Evolutionary conservation across 2,329 filamentous ascomycete genomes (phyloP).

Genomic region (Alternaria brassicae): DNA sequence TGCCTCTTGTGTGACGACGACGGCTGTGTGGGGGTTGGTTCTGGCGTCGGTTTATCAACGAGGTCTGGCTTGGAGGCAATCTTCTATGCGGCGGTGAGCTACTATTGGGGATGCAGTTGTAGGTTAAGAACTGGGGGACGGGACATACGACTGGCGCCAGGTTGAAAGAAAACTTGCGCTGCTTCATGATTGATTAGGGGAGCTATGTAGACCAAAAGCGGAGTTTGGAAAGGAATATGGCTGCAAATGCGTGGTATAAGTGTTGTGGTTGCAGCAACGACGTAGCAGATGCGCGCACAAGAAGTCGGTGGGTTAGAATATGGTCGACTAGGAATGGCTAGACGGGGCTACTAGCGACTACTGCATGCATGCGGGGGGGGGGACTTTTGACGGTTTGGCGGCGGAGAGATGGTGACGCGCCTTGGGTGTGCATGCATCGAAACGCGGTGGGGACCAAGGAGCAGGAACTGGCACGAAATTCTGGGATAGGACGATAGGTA

Average conservation of each 20-base stretch:
- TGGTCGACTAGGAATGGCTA: constrained; percentile 17
- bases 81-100: constrained; percentile 36
- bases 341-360: constrained; percentile 9
- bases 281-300: constrained; percentile 1
- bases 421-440: background rate
- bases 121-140: background rate
- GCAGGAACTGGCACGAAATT: background rate
- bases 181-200: constrained; percentile 38
- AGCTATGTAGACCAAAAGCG: background rate
- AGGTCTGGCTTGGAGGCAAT: constrained; percentile 41
- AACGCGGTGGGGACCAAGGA: background rate
- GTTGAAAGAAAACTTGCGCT: constrained; percentile 56
- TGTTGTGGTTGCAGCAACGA: constrained; percentile 3
- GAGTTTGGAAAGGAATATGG: background rate
- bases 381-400: background rate
- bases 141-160: constrained; percentile 51
- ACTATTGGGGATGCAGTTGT: background rate
- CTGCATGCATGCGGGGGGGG: background rate
- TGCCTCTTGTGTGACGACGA: constrained; percentile 31
- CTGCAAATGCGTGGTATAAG: background rate
- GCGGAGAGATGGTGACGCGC: constrained; percentile 1
- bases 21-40: constrained; percentile 25
- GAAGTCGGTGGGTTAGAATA: background rate
- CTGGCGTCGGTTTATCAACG: constrained; percentile 39
- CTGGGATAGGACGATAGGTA: constrained; percentile 10